A percentile compares a stretch with the other conserved stretches of the same genome.
Conservation (phyloP, 495 filamentous ascomycete species). For the Aspergillus nanangensis region DNA sequence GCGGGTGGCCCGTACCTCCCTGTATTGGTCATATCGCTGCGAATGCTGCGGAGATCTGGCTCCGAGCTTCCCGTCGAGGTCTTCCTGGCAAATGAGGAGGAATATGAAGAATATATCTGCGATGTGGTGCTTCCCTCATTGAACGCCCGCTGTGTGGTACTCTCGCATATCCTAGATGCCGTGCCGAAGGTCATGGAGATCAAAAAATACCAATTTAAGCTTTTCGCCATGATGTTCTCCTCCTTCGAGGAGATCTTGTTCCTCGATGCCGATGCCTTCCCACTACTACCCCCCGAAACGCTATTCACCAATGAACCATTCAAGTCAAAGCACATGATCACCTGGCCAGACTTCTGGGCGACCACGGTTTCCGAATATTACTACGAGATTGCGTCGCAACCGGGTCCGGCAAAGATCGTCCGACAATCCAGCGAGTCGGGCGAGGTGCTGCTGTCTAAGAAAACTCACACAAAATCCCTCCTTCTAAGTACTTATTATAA, state of each 20-base stretch:
- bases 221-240: slow-evolving; percentile 50
- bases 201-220: slow-evolving; percentile 49
- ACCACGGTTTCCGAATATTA: slow-evolving; percentile 41
- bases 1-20: slow-evolving; percentile 36
- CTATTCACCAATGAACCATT: slow-evolving; percentile 45
- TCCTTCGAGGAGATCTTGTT: slow-evolving; percentile 53
- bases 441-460: slow-evolving; percentile 47
- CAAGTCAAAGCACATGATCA: slow-evolving; percentile 38
- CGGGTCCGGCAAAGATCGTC: slow-evolving; percentile 16
- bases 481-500: slow-evolving; percentile 58
- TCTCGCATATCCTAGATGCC: slow-evolving; percentile 31
- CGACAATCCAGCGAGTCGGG: slow-evolving; percentile 48
- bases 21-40: slow-evolving; percentile 40
- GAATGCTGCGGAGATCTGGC: slow-evolving; percentile 49
- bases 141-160: slow-evolving; percentile 44
- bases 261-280: slow-evolving; percentile 50
- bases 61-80: slow-evolving; percentile 52
- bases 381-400: slow-evolving; percentile 43
- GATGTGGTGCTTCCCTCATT: slow-evolving; percentile 39
- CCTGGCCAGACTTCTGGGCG: slow-evolving; percentile 56
- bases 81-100: slow-evolving; percentile 38
- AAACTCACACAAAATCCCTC: slow-evolving; percentile 41
- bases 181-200: slow-evolving; percentile 20
- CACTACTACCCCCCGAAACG: slow-evolving; percentile 38
- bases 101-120: slow-evolving; percentile 48